phyloP scores from a whole-genome alignment of 768 basidiomycete species.

The Cystofilobasidium ferigula region DNA sequence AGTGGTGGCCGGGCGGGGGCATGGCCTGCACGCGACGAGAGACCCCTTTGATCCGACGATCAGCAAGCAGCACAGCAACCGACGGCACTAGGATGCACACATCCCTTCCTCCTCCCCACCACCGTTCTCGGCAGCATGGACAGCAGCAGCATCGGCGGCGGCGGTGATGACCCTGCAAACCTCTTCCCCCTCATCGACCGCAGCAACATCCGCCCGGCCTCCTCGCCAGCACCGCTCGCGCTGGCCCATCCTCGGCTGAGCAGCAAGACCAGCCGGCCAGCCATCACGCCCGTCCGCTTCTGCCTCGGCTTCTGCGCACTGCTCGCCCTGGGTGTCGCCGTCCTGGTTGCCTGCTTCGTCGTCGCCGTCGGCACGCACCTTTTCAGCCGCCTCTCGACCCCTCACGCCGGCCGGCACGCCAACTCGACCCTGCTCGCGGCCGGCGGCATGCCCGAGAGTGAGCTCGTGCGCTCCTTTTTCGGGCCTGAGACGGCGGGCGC shows the following conservation, averaged over 20 bases:
- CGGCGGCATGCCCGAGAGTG: neutral
- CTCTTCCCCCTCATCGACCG: no score
- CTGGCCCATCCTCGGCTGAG: neutral
- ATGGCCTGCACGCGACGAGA: no score
- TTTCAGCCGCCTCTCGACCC: neutral
- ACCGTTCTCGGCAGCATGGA: no score
- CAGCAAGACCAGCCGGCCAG: neutral
- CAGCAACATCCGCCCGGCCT: no score
- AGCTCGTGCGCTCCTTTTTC: neutral
- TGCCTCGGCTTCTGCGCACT: neutral
- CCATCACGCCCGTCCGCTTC: neutral
- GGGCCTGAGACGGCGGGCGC: neutral
- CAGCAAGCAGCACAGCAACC: no score
- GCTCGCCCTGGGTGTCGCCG: neutral
- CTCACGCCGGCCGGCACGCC: neutral
- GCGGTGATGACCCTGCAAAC: no score
- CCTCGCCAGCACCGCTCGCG: no score
- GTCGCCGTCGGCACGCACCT: neutral
- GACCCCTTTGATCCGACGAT: no score
- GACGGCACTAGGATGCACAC: no score
- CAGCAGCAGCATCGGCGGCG: no score
- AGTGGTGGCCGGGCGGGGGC: no score
- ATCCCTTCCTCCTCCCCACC: no score
- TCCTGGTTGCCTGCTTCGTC: neutral
- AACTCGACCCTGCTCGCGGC: neutral